Conservation (phyloP, 2,329 filamentous ascomycete genomes). For the Colletotrichum gigasporum region DNA sequence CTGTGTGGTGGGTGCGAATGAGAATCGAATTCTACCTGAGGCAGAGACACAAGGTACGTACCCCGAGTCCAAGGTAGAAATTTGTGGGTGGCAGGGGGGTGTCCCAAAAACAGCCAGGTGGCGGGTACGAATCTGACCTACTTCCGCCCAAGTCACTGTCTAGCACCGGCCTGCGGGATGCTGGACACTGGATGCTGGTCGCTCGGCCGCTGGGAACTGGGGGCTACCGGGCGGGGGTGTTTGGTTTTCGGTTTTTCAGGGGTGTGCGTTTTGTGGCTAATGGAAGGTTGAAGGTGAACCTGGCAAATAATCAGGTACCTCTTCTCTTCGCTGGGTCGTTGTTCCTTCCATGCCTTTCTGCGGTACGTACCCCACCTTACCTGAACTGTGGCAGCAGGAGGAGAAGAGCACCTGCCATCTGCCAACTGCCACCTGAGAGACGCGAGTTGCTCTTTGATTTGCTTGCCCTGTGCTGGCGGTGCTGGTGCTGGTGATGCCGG, state of each 20-base stretch:
- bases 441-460: background rate
- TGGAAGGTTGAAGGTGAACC: background rate
- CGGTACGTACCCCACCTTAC: background rate
- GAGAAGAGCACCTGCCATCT: background rate
- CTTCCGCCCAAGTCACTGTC: background rate
- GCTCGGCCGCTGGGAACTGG: background rate
- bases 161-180: background rate
- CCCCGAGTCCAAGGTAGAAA: background rate
- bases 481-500: background rate
- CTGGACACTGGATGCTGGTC: background rate
- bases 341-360: background rate
- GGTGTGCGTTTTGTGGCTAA: slow-evolving; percentile 7
- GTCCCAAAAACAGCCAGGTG: background rate
- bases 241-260: background rate
- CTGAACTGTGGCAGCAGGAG: background rate
- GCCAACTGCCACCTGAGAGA: slow-evolving; percentile 1
- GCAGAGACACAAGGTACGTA: slow-evolving; percentile 8
- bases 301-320: background rate
- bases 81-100: background rate
- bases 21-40: background rate
- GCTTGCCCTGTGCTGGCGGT: background rate
- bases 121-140: slow-evolving; percentile 2
- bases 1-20: slow-evolving; percentile 4
- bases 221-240: background rate
- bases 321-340: background rate